phyloP scores from a whole-genome alignment of 192 early-diverging fungal species.

The Physocladia obscura region DNA sequence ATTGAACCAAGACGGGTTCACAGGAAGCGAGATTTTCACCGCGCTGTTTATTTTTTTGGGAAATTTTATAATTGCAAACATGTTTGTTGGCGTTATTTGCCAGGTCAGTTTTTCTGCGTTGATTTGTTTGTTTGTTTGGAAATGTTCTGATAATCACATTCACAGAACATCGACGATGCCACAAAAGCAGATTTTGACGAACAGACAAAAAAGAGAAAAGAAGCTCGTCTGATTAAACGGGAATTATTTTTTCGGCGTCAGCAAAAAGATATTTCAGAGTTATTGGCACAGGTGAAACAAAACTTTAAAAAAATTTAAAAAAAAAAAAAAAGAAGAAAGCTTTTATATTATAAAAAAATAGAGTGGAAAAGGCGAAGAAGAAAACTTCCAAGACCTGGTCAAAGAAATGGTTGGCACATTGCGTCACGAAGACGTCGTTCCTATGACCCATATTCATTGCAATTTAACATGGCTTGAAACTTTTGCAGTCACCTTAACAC shows the following conservation, averaged over 20 bases:
- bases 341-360: too few relatives aligned
- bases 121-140: background rate
- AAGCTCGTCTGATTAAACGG: slow-evolving; percentile 37
- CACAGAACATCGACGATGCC: slow-evolving; percentile 52
- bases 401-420: slow-evolving; percentile 40
- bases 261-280: slow-evolving; percentile 39
- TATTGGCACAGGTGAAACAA: slow-evolving; percentile 37
- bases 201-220: slow-evolving; percentile 20
- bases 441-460: slow-evolving; percentile 36
- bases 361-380: slow-evolving; percentile 20
- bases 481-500: slow-evolving; percentile 48
- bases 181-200: slow-evolving; percentile 35
- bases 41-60: slow-evolving; percentile 46
- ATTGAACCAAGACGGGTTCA: slow-evolving; percentile 32
- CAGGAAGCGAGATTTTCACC: slow-evolving; percentile 35
- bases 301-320: background rate
- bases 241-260: slow-evolving; percentile 49
- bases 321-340: too few relatives aligned
- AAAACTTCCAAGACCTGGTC: slow-evolving; percentile 42
- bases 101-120: too few relatives aligned
- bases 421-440: slow-evolving; percentile 47
- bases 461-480: slow-evolving; percentile 53
- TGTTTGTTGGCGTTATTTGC: slow-evolving; percentile 56
- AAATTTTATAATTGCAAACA: slow-evolving; percentile 52
- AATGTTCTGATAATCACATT: slow-evolving; percentile 6